Conservation (phyloP, 2,329 filamentous ascomycete species). For the Zymoseptoria brevis region DNA sequence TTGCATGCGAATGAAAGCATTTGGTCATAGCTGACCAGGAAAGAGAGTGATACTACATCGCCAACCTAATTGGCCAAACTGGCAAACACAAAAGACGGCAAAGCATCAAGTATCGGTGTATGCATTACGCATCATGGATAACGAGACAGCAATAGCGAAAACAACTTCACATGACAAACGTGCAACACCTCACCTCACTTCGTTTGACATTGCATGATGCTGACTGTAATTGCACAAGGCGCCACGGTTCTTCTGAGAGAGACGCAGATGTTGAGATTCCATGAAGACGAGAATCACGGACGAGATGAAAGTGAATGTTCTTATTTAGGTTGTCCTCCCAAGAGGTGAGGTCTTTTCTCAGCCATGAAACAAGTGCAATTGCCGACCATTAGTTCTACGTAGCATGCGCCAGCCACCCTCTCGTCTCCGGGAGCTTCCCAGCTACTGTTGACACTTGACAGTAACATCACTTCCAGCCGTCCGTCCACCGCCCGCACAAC, state of each 20-base stretch:
- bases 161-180: slow-evolving; percentile 4
- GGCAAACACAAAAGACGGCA: slow-evolving; percentile 1
- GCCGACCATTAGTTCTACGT: neutral
- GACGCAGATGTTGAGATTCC: too few species aligned
- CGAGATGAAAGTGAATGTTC: too few species aligned
- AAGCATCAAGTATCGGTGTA: neutral
- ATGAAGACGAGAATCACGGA: too few species aligned
- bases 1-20: neutral
- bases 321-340: neutral
- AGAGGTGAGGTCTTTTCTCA: neutral
- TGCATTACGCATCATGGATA: neutral
- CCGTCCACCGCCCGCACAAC: neutral
- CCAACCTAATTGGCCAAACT: neutral
- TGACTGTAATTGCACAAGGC: neutral
- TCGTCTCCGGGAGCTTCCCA: neutral
- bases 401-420: neutral
- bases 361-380: neutral
- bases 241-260: neutral
- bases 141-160: slow-evolving; percentile 1
- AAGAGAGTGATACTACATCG: neutral
- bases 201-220: neutral
- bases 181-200: neutral
- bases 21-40: neutral
- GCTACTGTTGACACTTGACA: neutral
- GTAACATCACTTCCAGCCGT: neutral